Base-by-base conservation (phyloP, 371 early-diverging fungal species). In the Mucor velutinosus region DNA sequence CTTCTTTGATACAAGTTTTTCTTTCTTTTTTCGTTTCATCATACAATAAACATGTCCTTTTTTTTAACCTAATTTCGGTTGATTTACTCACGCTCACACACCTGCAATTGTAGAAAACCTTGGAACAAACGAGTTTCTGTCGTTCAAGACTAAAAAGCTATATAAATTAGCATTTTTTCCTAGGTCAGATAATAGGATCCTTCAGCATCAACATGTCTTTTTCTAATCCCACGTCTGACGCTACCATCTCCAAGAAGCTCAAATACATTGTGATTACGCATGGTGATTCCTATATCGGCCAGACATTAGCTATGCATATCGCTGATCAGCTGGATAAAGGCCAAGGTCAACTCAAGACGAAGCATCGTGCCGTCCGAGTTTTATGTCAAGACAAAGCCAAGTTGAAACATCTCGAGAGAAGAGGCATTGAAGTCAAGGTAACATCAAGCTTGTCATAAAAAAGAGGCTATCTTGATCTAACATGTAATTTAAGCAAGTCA, bases 241-340 rank as follows among this genome's bases (percentile, higher is more conserved):
- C 25, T 2, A 10, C 25, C 21, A 25, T 19, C 15, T 19, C 57
- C 3, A 67, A 67, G n/a, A 63, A 63, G 10, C 12, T 25, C 21
- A 64, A 64, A 27, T 71, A 71, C 45, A 71, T 71, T 19, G 35
- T 71, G 27, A 63, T 71, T 23, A 66, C 71, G 6, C 49, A 66
- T 33, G 71, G 67, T 25, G 64, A 71, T 0, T 60, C 64, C 10
- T 71, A 63, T 37, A 27, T 63, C 15, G 71, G 71, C 7, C 60
- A 58, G 43, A 23, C 66, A 10, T 39, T 64, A 21, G 66, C 71
- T 1, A 63, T 66, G n/a, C 55, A 66, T 19, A 49, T 71, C 45
- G 53, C 66, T 17, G 66, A 71, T 25, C 53, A 71, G 21, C 21
- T 71, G 47, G 47, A 39, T 1, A 39, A 51, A 19, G 21, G 25